Evolutionary conservation across 2,329 filamentous ascomycete genomes (phyloP), one percentile per base, ranked within the genome.

Genomic region (Xylaria sp.): DNA sequence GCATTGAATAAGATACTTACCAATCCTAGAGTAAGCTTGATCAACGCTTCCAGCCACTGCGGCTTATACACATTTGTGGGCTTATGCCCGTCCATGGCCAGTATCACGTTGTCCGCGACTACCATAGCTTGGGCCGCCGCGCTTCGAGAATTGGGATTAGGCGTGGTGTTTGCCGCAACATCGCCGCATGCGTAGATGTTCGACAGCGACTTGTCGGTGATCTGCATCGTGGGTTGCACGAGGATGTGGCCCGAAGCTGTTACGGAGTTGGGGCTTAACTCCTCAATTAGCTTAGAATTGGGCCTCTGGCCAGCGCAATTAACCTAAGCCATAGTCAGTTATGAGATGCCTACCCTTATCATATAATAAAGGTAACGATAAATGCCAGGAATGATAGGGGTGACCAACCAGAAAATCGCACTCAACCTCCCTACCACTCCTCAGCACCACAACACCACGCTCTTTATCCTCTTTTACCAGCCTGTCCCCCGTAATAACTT

Each of bases 101-200:
- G 74, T 2, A 86, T 69, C 17, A 89, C 78, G 64, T 89, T 90
- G 40, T 82, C 78, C 1, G 80, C 80, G 0, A 82, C 85, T 3
- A 84, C 69, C 31, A 78, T 75, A 2, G 82, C 84, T 69, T 90
- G 87, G 11, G 78, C 76, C 46, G 78, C 77, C 0, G 84, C 85
- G 0, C 85, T 81, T 9, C 86, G 79, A 0, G 82, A 84, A 70
- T 87, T 88, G 5, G 82, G 82, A 45, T 81, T 82, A 37, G 77
- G 74, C 0, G 77, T 77, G 0, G 79, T 78, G 1, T 80, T 81
- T 25, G 84, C 83, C 3, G 86, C 82, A 4, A 91, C 84, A 65
- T 90, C 88, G 17, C 88, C 88, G n/a, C 86, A 82, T 1, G 83
- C 84, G 67, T 87, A 90, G 2, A 90, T 78, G 63, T 86, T 81